Conservation (phyloP, 2,329 filamentous ascomycete genomes). For the Aspergillus tamarii region DNA sequence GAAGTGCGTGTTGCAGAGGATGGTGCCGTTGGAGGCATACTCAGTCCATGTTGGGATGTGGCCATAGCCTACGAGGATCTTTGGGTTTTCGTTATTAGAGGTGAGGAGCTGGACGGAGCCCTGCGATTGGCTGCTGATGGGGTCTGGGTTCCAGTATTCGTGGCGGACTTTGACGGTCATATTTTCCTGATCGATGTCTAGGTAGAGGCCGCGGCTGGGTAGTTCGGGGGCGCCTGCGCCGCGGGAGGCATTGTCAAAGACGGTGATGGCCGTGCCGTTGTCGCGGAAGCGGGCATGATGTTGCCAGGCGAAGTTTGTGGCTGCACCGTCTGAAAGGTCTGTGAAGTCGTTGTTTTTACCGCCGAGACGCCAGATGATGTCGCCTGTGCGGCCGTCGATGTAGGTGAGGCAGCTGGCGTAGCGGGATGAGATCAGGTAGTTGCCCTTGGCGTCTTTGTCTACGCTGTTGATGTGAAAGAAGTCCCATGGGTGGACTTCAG, state of each 20-base stretch:
- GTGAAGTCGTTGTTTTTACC: slow-evolving; percentile 50
- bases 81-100: slow-evolving; percentile 30
- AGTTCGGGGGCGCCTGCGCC: slow-evolving; percentile 22
- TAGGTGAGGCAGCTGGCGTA: slow-evolving; percentile 42
- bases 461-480: slow-evolving; percentile 61
- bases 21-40: slow-evolving; percentile 47
- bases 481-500: slow-evolving; percentile 47
- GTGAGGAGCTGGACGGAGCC: slow-evolving; percentile 50
- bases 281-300: slow-evolving; percentile 54
- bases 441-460: slow-evolving; percentile 52
- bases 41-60: slow-evolving; percentile 55
- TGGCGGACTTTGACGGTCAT: slow-evolving; percentile 50
- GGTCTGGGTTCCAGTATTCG: slow-evolving; percentile 43
- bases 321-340: slow-evolving; percentile 45
- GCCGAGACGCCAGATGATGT: slow-evolving; percentile 56
- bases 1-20: slow-evolving; percentile 60
- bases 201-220: slow-evolving; percentile 49
- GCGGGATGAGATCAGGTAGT: slow-evolving; percentile 50
- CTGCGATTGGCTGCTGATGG: slow-evolving; percentile 46
- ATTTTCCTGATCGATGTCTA: slow-evolving; percentile 44
- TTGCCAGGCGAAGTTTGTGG: slow-evolving; percentile 55
- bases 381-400: slow-evolving; percentile 48
- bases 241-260: slow-evolving; percentile 47
- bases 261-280: slow-evolving; percentile 33
- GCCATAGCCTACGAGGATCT: slow-evolving; percentile 56